A percentile compares a stretch with the other conserved stretches of the same genome.
phyloP scores from a whole-genome alignment of 2,329 filamentous ascomycete genomes.

The Colletotrichum tanaceti region DNA sequence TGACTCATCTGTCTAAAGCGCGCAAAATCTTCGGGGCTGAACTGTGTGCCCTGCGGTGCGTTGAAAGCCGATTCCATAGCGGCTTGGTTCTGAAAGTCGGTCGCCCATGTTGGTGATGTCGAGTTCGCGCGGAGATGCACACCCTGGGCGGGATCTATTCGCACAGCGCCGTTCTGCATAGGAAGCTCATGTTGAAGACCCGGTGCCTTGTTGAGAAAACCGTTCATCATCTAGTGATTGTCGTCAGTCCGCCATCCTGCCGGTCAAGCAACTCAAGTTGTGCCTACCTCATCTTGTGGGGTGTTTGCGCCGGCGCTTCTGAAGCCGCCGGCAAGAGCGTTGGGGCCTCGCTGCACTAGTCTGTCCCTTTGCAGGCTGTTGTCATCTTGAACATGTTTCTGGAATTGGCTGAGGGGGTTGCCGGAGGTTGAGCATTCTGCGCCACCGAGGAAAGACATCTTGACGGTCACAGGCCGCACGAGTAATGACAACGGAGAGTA shows the following conservation, averaged over 20 bases:
- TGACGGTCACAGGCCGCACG: conserved; percentile 42
- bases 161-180: conserved; percentile 61
- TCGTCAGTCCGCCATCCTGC: neutral
- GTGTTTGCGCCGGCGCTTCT: conserved; percentile 76
- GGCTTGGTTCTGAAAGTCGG: conserved; percentile 67
- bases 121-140: conserved; percentile 65
- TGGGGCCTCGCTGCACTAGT: conserved; percentile 79
- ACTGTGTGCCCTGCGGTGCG: conserved; percentile 68
- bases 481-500: neutral
- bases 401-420: conserved; percentile 97
- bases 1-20: conserved; percentile 82
- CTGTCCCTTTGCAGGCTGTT: conserved; percentile 94
- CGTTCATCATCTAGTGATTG: conserved; percentile 82
- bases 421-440: conserved; percentile 96
- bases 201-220: conserved; percentile 86
- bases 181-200: conserved; percentile 66
- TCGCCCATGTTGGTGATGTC: conserved; percentile 65
- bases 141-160: conserved; percentile 61
- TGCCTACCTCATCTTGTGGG: conserved; percentile 77
- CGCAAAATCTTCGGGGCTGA: conserved; percentile 87
- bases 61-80: conserved; percentile 79
- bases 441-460: conserved; percentile 95
- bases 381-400: conserved; percentile 96
- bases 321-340: conserved; percentile 79
- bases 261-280: neutral